Percentiles rank a stretch among this genome's conserved stretches.
Evolutionary conservation across 129 eudicot genomes (phyloP).

Genomic region (Pittosporum tobira): DNA sequence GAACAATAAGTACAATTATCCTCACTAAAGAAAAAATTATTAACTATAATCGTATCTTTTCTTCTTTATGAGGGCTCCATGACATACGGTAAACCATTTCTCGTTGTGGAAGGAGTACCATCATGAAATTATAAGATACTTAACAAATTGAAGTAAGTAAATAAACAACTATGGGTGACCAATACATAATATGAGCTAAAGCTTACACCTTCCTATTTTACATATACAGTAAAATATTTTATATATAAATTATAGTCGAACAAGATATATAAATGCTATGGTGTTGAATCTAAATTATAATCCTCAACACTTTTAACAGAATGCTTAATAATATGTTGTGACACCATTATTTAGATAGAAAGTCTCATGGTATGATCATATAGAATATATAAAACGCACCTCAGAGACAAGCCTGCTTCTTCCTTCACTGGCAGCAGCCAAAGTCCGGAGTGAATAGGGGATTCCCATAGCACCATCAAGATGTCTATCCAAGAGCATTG

Average conservation of each 20-base stretch:
- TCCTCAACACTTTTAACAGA: background rate
- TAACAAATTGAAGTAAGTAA: background rate
- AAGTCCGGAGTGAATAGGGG: slow-evolving; percentile 44
- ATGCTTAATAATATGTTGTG: background rate
- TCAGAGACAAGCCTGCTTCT: slow-evolving; percentile 77
- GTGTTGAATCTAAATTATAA: background rate
- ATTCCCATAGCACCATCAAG: slow-evolving; percentile 47
- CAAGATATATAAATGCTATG: no score
- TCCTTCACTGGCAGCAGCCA: slow-evolving; percentile 76
- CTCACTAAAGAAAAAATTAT: no score
- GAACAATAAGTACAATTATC: no score
- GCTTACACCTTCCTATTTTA: background rate
- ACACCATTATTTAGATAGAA: background rate
- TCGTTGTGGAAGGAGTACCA: no score
- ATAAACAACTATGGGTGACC: background rate
- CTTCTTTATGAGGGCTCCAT: no score
- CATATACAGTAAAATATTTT: background rate
- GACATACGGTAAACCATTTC: no score
- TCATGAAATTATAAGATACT: no score
- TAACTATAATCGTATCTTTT: no score
- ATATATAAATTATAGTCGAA: no score
- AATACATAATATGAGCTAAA: background rate
- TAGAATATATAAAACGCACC: slow-evolving; percentile 31
- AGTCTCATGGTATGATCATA: background rate
- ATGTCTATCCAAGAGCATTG: slow-evolving; percentile 37